phyloP scores from a whole-genome alignment of 2,329 filamentous ascomycete genomes.

The Tolypocladium ovalisporum region DNA sequence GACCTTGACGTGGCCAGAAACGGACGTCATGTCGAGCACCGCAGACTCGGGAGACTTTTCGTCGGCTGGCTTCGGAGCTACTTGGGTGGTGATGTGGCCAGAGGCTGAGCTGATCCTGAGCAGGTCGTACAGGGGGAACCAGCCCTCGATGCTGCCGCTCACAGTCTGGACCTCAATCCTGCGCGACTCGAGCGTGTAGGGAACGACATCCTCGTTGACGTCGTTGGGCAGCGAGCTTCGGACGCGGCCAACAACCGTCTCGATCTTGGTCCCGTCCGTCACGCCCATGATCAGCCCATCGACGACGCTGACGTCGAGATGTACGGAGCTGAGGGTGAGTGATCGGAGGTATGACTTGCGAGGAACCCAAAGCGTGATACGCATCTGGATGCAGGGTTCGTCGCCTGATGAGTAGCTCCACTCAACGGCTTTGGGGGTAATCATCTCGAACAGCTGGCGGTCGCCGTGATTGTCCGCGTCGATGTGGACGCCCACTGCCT shows the following conservation, averaged over 20 bases:
- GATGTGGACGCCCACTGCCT: slow-evolving; percentile 22
- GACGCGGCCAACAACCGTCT: slow-evolving; percentile 24
- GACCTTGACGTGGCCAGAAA: slow-evolving; percentile 32
- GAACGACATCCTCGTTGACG: slow-evolving; percentile 12
- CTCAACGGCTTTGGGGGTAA: slow-evolving; percentile 23
- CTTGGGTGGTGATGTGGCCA: slow-evolving; percentile 27
- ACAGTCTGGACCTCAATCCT: slow-evolving; percentile 29
- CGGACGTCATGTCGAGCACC: slow-evolving; percentile 26
- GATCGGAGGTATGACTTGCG: slow-evolving; percentile 22
- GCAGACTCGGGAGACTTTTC: slow-evolving; percentile 25
- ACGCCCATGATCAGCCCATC: slow-evolving; percentile 27
- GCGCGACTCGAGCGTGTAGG: slow-evolving; percentile 32
- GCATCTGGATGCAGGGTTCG: slow-evolving; percentile 36
- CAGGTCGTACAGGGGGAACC: slow-evolving; percentile 39
- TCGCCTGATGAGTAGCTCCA: slow-evolving; percentile 15
- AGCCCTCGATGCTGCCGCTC: slow-evolving; percentile 32
- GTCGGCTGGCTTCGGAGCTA: slow-evolving; percentile 29
- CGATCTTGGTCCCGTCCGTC: slow-evolving; percentile 16
- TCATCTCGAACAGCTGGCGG: slow-evolving; percentile 26
- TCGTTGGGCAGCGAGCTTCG: slow-evolving; percentile 18
- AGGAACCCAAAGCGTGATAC: slow-evolving; percentile 36
- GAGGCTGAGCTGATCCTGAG: slow-evolving; percentile 33
- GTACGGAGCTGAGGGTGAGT: slow-evolving; percentile 23
- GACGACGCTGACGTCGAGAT: slow-evolving; percentile 28
- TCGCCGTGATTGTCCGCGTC: slow-evolving; percentile 22